Evolutionary conservation across 202 grass and related monocot species (phyloP).

Genomic region (Cymbopogon flexuosus): DNA sequence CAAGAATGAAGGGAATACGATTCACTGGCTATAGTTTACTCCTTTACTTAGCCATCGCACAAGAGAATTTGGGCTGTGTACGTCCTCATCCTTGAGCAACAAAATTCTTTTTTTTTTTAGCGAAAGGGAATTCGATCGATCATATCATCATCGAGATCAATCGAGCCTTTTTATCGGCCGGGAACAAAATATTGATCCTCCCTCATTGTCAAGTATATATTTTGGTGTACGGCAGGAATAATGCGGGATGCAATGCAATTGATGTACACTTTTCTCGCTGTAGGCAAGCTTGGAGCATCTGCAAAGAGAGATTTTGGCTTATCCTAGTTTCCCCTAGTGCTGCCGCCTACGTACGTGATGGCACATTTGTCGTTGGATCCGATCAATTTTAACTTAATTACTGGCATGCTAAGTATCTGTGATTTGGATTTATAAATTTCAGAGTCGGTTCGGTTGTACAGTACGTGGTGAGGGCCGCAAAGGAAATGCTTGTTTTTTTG

Average conservation of each 20-base stretch:
- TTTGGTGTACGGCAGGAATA: conserved; percentile 43
- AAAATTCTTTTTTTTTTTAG: not conserved
- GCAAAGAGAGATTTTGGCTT: conserved; percentile 36
- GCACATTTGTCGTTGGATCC: not conserved
- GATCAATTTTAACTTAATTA: no score
- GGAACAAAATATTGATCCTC: conserved; percentile 34
- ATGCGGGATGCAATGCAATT: not conserved
- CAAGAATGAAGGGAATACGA: conserved; percentile 33
- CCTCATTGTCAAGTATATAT: conserved; percentile 55
- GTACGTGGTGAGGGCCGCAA: not conserved
- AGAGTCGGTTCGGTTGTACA: not conserved
- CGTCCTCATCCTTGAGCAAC: conserved; percentile 11
- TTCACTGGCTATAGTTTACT: conserved; percentile 42
- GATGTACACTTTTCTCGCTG: conserved; percentile 15
- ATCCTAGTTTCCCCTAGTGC: conserved; percentile 14
- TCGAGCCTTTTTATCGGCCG: conserved; percentile 16
- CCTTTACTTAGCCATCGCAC: conserved; percentile 44
- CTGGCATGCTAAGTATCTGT: no score
- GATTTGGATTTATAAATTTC: not conserved
- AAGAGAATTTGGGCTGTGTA: conserved; percentile 40
- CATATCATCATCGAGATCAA: not conserved
- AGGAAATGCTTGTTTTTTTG: not conserved
- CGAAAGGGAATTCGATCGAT: conserved; percentile 38
- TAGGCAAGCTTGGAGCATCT: conserved; percentile 46
- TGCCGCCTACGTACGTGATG: conserved; percentile 12